Percentiles rank a stretch among this genome's conserved stretches.
phyloP scores from a whole-genome alignment of 2,329 filamentous ascomycete species.

The Claviceps cyperi region DNA sequence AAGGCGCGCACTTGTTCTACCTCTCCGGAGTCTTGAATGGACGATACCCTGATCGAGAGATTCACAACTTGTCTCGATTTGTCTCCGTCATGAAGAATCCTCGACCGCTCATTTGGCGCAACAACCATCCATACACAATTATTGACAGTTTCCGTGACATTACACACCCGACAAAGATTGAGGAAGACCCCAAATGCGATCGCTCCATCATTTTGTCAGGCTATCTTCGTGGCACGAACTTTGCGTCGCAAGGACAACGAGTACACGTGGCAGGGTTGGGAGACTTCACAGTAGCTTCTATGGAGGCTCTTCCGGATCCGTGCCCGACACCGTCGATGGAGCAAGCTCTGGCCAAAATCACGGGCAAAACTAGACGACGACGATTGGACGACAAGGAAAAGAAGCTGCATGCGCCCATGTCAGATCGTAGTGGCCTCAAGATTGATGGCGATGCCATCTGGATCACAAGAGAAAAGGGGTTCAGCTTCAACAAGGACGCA shows the following conservation, averaged over 20 bases:
- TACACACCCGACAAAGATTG: slow-evolving; percentile 82
- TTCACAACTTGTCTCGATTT: slow-evolving; percentile 90
- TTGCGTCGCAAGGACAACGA: slow-evolving; percentile 68
- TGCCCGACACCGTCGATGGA: slow-evolving; percentile 90
- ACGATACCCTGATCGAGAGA: slow-evolving; percentile 87
- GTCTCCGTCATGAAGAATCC: slow-evolving; percentile 99
- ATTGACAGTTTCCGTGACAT: slow-evolving; percentile 92
- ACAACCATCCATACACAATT: slow-evolving; percentile 85
- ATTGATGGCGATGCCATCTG: slow-evolving; percentile 97
- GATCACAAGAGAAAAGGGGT: slow-evolving; percentile 56
- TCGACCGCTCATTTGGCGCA: slow-evolving; percentile 88
- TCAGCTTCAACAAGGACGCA: slow-evolving; percentile 56
- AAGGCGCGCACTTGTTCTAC: slow-evolving; percentile 94
- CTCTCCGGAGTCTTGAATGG: slow-evolving; percentile 94
- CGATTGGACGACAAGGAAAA: slow-evolving; percentile 94
- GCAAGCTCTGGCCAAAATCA: slow-evolving; percentile 69
- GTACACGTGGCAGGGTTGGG: slow-evolving; percentile 89
- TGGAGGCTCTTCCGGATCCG: slow-evolving; percentile 83
- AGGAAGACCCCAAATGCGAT: slow-evolving; percentile 79
- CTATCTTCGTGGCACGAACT: slow-evolving; percentile 89
- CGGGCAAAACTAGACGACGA: slow-evolving; percentile 66
- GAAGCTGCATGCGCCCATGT: slow-evolving; percentile 93
- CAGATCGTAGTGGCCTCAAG: slow-evolving; percentile 86
- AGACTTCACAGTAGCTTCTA: slow-evolving; percentile 67
- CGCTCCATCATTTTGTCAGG: slow-evolving; percentile 83